phyloP scores from a whole-genome alignment of 1,284 basidiomycete genomes.

The Microbotryum saponariae region DNA sequence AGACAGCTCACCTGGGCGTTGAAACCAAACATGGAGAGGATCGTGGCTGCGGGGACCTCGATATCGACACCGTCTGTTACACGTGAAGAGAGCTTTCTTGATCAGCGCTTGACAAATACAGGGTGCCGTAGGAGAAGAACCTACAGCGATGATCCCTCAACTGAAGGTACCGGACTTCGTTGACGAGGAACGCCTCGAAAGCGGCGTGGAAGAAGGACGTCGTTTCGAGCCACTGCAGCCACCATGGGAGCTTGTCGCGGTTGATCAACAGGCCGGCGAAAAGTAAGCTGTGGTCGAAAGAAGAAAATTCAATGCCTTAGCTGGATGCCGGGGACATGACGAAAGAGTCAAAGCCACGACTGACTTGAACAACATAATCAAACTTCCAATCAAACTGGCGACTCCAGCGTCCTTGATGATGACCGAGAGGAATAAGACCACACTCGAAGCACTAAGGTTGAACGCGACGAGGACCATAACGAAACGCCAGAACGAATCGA shows the following conservation, averaged over 20 bases:
- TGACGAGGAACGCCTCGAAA: conserved; percentile 90
- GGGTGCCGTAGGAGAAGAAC: conserved; percentile 30
- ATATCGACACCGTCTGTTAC: conserved; percentile 75
- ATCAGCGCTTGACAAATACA: not conserved
- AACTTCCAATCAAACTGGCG: conserved; percentile 83
- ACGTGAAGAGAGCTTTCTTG: not conserved
- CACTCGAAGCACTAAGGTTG: conserved; percentile 86
- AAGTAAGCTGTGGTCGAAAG: conserved; percentile 55
- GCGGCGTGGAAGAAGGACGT: conserved; percentile 98
- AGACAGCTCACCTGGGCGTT: conserved; percentile 57
- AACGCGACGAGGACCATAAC: conserved; percentile 88
- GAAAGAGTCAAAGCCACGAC: conserved; percentile 40
- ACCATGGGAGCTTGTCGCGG: conserved; percentile 66
- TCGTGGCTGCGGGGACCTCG: conserved; percentile 87
- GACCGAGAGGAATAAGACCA: conserved; percentile 82
- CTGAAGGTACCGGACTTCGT: conserved; percentile 88
- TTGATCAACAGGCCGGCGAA: conserved; percentile 95
- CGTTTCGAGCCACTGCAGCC: conserved; percentile 76
- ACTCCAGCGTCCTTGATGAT: conserved; percentile 76
- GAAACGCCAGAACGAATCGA: conserved; percentile 93
- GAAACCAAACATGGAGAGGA: conserved; percentile 80
- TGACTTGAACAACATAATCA: conserved; percentile 96
- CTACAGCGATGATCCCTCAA: conserved; percentile 75
- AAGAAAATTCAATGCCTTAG: not conserved
- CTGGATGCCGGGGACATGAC: no score